These are phyloP conservation scores for Sporothrix brasiliensis DNA, from an alignment of 2,329 filamentous ascomycete species.

Conservation along the genomic window DNA sequence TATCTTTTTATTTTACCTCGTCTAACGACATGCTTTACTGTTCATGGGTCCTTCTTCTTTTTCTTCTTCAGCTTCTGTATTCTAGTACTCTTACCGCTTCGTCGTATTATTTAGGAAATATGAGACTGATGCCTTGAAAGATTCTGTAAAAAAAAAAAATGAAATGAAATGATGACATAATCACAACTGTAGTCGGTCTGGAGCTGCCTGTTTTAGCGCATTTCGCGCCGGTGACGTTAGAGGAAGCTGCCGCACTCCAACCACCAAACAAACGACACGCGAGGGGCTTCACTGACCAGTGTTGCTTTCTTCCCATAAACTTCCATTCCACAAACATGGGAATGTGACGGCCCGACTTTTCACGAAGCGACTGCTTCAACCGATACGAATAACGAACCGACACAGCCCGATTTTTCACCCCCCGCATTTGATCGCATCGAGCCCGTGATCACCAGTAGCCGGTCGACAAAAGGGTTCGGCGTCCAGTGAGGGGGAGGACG, in stretches of 20 bases:
- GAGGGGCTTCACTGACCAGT: neutral
- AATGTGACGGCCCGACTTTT: neutral
- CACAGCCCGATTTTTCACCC: neutral
- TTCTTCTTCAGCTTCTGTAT: neutral
- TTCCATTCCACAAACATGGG: neutral
- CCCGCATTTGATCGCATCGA: neutral
- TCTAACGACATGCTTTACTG: too few relatives aligned
- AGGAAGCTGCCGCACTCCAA: neutral
- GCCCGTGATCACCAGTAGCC: neutral
- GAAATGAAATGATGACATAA: conserved; percentile 5
- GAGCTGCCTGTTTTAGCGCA: neutral
- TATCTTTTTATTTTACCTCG: neutral
- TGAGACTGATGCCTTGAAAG: conserved; percentile 8
- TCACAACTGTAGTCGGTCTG: neutral
- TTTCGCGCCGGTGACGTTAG: neutral
- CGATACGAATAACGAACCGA: too few relatives aligned
- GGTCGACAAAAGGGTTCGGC: neutral
- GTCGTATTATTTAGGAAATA: neutral
- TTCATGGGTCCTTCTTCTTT: neutral
- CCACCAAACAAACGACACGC: neutral
- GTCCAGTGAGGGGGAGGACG: neutral
- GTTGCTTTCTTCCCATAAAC: neutral
- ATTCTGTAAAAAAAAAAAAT: neutral
- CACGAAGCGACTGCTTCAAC: conserved; percentile 3
- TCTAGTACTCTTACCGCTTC: neutral